Evolutionary conservation across 345 rosid species (phyloP).

Genomic region (Cochlearia excelsa): DNA sequence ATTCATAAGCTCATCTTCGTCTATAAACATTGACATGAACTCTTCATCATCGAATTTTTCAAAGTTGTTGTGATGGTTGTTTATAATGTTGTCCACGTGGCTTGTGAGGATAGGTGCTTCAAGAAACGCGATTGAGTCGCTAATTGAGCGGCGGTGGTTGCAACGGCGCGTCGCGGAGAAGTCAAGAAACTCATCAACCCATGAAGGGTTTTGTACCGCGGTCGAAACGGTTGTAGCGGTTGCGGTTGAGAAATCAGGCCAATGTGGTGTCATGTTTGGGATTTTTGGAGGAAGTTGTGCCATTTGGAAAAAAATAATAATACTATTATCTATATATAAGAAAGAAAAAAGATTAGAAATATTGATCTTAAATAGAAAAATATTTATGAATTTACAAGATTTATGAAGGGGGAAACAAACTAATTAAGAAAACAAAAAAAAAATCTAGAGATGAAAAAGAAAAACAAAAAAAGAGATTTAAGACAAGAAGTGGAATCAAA

Average conservation of each 20-base stretch:
- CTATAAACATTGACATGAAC: conserved; percentile 74
- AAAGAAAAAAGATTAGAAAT: background rate
- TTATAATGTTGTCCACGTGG: background rate
- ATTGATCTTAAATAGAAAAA: background rate
- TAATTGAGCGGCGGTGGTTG: conserved; percentile 69
- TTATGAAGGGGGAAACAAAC: conserved; percentile 1
- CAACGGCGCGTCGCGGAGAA: conserved; percentile 63
- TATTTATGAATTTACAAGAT: conserved; percentile 1
- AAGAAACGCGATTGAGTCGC: conserved; percentile 72
- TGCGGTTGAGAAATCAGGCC: conserved; percentile 64
- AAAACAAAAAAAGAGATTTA: conserved; percentile 19
- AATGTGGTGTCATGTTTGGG: conserved; percentile 63
- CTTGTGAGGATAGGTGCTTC: conserved; percentile 38
- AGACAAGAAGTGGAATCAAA: conserved; percentile 13
- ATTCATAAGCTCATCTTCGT: conserved; percentile 35
- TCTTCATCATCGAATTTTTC: conserved; percentile 80
- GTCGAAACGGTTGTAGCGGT: conserved; percentile 21
- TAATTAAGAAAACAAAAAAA: conserved; percentile 15
- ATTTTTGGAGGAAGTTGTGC: conserved; percentile 94
- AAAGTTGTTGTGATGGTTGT: conserved; percentile 31
- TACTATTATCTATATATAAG: background rate
- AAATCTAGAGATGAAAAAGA: conserved; percentile 14
- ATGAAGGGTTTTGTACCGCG: conserved; percentile 47
- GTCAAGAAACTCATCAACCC: conserved; percentile 90
- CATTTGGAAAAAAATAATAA: conserved; percentile 34